Percentiles rank a stretch among this genome's conserved stretches.
Evolutionary conservation across 2,329 filamentous ascomycete species (phyloP).

Genomic region (Cercospora citrullina): DNA sequence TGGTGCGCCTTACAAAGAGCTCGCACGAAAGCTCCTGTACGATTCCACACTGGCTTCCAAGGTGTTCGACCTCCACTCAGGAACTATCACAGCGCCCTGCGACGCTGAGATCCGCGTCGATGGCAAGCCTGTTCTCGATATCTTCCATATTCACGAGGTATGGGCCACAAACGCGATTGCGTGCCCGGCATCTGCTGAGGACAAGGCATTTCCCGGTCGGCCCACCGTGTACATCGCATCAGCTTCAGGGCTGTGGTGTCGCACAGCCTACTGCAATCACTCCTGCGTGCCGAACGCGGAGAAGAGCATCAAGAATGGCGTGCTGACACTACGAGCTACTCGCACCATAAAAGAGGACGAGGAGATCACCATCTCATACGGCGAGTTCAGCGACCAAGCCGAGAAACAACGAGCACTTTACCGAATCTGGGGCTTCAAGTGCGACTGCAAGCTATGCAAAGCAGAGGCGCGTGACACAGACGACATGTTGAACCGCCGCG

Average conservation of each 20-base stretch:
- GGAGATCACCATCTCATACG: constrained; percentile 23
- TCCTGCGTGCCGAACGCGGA: constrained; percentile 23
- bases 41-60: constrained; percentile 8
- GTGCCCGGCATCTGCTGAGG: background rate
- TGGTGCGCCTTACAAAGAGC: constrained; percentile 18
- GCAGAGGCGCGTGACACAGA: background rate
- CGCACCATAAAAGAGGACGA: constrained; percentile 18
- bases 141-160: constrained; percentile 20
- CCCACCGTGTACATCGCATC: background rate
- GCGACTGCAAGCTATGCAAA: constrained; percentile 11
- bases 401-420: constrained; percentile 8
- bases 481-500: background rate
- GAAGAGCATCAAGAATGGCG: constrained; percentile 18
- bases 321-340: constrained; percentile 15
- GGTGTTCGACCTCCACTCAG: constrained; percentile 15
- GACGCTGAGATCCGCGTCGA: constrained; percentile 3
- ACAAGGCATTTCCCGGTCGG: constrained; percentile 14
- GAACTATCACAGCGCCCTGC: background rate
- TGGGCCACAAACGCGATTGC: constrained; percentile 19
- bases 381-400: constrained; percentile 1
- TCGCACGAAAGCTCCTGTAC: constrained; percentile 5
- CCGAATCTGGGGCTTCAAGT: constrained; percentile 16
- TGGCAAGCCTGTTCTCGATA: constrained; percentile 19
- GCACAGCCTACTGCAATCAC: constrained; percentile 18
- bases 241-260: constrained; percentile 17